Base-by-base conservation (phyloP, 2,329 filamentous ascomycete species). In the Fusarium mexicanum region DNA sequence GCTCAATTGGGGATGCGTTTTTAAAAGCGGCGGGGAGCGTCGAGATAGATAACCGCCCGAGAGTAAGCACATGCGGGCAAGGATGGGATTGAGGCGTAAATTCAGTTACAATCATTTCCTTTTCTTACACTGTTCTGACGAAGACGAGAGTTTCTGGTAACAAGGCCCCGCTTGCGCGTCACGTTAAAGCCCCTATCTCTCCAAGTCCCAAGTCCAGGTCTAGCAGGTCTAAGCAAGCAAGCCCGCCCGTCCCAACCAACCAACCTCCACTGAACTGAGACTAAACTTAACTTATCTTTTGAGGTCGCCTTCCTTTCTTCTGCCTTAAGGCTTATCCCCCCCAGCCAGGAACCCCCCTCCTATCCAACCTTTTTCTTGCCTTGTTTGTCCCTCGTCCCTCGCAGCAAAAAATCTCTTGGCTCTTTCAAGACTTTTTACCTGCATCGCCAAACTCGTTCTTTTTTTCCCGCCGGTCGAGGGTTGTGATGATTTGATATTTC, bases 401-500 rank as follows among this genome's bases (percentile, higher is more conserved):
- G 67, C 33, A 55, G 29, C 24, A 40, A 53, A 43, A 67, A 64
- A 67, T 58, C 44, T 69, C 67, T 69, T 69, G 67, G 67, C 65
- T 44, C 29, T 14, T 50, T 59, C 55, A 59, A 59, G 55, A n/a
- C 41, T 59, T 64, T 54, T 47, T 46, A 54, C 24, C 48, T 55
- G 20, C 38, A 43, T 55, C 47, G 37, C 24, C 38, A 31, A 38
- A 26, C 57, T 44, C 43, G n/a, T 41, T 57, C 60, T 47, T 70
- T 68, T 51, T 59, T 70, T 70, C 53, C 67, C 67, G 53, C 67
- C 41, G 67, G 67, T 48, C 60, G 66, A 70, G 66, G 53, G 37
- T 54, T 70, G 67, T 70, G 67, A 71, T 70, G 67, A 54, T 65
- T 62, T 70, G 53, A 66, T 47, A 58, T 66, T 70, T 54, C 46